These are phyloP conservation scores for Alternaria triticimaculans DNA, from an alignment of 2,329 filamentous ascomycete species.

Conservation along the genomic window DNA sequence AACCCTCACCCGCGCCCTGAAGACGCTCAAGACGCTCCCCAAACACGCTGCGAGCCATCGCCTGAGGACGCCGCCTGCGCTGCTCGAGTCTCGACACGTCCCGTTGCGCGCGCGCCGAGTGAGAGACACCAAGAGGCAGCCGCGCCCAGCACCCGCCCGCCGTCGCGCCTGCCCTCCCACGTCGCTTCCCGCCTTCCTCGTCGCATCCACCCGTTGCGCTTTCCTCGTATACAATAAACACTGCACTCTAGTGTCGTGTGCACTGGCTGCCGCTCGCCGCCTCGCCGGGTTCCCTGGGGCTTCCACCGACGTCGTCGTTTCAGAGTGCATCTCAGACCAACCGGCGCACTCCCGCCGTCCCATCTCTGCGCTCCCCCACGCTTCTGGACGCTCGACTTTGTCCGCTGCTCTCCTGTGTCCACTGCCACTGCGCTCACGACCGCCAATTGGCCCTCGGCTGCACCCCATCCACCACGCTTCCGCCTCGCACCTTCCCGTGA, in stretches of 20 bases:
- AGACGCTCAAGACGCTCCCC: conserved; percentile 1
- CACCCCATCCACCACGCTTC: conserved; percentile 12
- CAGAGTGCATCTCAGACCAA: conserved; percentile 39
- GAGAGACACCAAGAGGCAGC: conserved; percentile 5
- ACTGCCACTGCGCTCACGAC: conserved; percentile 7
- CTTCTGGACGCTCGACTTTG: conserved; percentile 16
- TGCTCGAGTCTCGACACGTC: neutral
- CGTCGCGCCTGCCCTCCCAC: conserved; percentile 13
- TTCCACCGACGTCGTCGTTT: conserved; percentile 38
- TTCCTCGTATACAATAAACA: conserved; percentile 15
- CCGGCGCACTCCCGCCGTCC: conserved; percentile 25
- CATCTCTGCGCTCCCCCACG: conserved; percentile 25
- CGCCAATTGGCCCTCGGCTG: conserved; percentile 23
- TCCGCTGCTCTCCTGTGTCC: conserved; percentile 15
- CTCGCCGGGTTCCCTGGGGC: conserved; percentile 17
- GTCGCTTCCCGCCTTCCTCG: conserved; percentile 12
- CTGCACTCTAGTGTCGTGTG: conserved; percentile 1
- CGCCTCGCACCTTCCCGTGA: conserved; percentile 2
- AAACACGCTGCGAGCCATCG: neutral
- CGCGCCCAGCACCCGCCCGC: conserved; percentile 11
- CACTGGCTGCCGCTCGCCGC: conserved; percentile 7
- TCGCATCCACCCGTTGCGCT: conserved; percentile 15
- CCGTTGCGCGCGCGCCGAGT: neutral
- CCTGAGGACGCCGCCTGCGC: neutral
- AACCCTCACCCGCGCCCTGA: neutral